These are phyloP conservation scores for Trichoderma pleuroti DNA, from an alignment of 2,329 filamentous ascomycete genomes.

Conservation along the genomic window DNA sequence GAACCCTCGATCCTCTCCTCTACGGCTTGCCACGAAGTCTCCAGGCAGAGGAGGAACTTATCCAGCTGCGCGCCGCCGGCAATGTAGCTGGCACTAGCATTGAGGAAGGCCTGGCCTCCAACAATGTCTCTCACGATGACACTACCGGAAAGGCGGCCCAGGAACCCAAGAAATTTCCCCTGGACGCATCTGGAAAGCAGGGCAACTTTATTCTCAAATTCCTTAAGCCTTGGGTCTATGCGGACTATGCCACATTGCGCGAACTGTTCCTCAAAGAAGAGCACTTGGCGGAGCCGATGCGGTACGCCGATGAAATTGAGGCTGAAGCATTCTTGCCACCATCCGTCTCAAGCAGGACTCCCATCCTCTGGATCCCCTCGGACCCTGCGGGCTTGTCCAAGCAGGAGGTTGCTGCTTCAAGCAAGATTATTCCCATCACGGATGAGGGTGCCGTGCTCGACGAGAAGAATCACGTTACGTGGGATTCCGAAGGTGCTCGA, in stretches of 20 bases:
- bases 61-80: slow-evolving; percentile 30
- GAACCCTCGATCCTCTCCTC: slow-evolving; percentile 67
- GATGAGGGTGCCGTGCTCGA: slow-evolving; percentile 69
- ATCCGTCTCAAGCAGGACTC: slow-evolving; percentile 57
- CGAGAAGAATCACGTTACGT: slow-evolving; percentile 53
- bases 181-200: slow-evolving; percentile 38
- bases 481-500: slow-evolving; percentile 41
- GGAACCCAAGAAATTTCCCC: slow-evolving; percentile 24
- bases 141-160: slow-evolving; percentile 19
- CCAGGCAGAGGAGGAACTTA: slow-evolving; percentile 40
- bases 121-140: slow-evolving; percentile 17
- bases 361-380: slow-evolving; percentile 71
- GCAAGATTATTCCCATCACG: slow-evolving; percentile 64
- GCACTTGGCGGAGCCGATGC: slow-evolving; percentile 14
- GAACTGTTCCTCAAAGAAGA: slow-evolving; percentile 29
- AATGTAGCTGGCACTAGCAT: slow-evolving; percentile 30
- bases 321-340: slow-evolving; percentile 70
- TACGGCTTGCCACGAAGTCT: slow-evolving; percentile 65
- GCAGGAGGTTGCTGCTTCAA: slow-evolving; percentile 67
- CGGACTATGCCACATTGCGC: slow-evolving; percentile 68
- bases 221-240: slow-evolving; percentile 73
- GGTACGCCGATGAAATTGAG: slow-evolving; percentile 61
- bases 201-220: slow-evolving; percentile 55
- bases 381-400: slow-evolving; percentile 65
- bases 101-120: slow-evolving; percentile 22